phyloP scores from a whole-genome alignment of 2,329 filamentous ascomycete genomes.

The Chrysoporthe austroafricana region DNA sequence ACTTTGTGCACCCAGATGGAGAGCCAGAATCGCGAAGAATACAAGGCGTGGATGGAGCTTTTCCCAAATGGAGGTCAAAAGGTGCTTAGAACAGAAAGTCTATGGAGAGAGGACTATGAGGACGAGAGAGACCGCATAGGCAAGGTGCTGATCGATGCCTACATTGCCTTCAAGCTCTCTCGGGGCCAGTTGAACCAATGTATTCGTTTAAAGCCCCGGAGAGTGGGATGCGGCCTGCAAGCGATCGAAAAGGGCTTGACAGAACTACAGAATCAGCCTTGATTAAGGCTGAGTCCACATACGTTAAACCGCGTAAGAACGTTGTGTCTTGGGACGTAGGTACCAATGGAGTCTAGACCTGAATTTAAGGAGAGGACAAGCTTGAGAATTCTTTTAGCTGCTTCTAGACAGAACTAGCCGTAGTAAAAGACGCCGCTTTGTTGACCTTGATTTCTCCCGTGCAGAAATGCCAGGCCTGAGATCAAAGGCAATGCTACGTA shows the following conservation, averaged over 20 bases:
- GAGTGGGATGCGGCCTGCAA: background rate
- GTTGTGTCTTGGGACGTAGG: too few species aligned
- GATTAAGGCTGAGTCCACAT: background rate
- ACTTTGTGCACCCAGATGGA: background rate
- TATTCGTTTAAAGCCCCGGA: conserved; percentile 11
- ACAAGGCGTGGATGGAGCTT: background rate
- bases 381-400: too few species aligned
- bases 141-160: conserved; percentile 23
- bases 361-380: too few species aligned
- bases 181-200: conserved; percentile 18
- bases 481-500: background rate
- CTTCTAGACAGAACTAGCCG: too few species aligned
- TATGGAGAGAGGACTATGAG: background rate
- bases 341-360: too few species aligned
- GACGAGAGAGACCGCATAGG: conserved; percentile 11
- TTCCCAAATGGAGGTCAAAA: background rate
- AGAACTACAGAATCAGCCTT: background rate
- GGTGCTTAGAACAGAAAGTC: background rate
- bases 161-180: conserved; percentile 23
- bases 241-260: background rate
- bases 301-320: background rate
- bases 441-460: background rate
- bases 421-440: background rate
- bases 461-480: background rate
- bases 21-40: conserved; percentile 17